Evolutionary conservation across 805 yeast genomes (phyloP), one percentile per base, ranked within the genome.

Genomic region (Schwanniomyces occidentalis): DNA sequence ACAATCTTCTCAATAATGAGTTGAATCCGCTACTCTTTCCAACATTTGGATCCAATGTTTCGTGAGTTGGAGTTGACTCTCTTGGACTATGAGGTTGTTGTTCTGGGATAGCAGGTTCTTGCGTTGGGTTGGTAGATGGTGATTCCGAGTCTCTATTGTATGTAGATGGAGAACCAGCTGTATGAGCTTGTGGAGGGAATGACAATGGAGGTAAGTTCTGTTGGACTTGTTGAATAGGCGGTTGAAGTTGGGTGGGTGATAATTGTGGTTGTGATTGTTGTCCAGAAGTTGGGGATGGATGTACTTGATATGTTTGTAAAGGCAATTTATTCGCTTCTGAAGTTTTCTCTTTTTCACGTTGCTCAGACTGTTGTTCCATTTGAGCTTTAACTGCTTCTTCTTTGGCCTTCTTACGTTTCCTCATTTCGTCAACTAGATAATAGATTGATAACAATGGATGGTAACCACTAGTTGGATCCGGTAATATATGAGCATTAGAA

Each of bases 381-480:
- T 54, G 63, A 22, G 55, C 53, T 48, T 41, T 66, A 34, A 58
- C 49, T 2, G 71, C 66, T 44, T 69, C 74, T 34, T 73, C 78
- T 59, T 82, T 80, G 5, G 80, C 78, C 45, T 63, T 66, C 61
- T 81, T 82, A 37, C 96, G 75, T 51, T 75, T 79, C 43, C 73
- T 55, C 83, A 87, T 85, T 62, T 93, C 99, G 34, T 78, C 82
- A 12, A 89, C 95, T 44, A 93, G 71, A 52, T 78, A 83, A 56
- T 93, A 93, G 24, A 91, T 82, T 5, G 96, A 87, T 8, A 91
- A 64, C 44, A 90, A 69, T 0, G 99, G 98, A 61, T 90, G 95
- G 58, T 76, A 90, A 1, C 90, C 91, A 35, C 75, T 71, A 1
- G 95, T 85, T 10, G 98, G 97, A 58, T 88, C 93, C 2, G 78